Conservation (phyloP, 805 yeast species). For the Debaryomyces prosopidis region DNA sequence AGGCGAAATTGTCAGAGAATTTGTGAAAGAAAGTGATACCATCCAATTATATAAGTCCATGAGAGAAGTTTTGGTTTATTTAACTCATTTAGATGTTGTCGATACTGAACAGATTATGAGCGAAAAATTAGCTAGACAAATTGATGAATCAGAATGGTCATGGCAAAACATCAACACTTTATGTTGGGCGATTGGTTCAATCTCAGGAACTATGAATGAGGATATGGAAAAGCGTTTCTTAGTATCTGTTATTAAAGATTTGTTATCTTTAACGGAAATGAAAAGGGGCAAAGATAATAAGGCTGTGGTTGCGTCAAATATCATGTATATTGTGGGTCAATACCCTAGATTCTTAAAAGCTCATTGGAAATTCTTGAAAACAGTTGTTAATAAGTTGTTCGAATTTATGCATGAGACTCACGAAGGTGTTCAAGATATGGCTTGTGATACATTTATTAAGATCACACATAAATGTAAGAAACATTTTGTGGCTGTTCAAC, state of each 20-base stretch:
- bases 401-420: constrained; percentile 99
- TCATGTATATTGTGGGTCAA: constrained; percentile 99
- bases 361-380: constrained; percentile 95
- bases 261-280: constrained; percentile 89
- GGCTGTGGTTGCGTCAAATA: constrained; percentile 99
- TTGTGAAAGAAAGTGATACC: constrained; percentile 95
- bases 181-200: constrained; percentile 99
- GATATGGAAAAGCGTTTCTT: constrained; percentile 94
- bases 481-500: constrained; percentile 88
- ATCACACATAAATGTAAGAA: constrained; percentile 93
- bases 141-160: constrained; percentile 97
- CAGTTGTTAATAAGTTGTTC: constrained; percentile 91
- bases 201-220: constrained; percentile 98
- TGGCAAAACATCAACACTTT: constrained; percentile 97
- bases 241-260: constrained; percentile 89
- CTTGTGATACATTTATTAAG: constrained; percentile 97
- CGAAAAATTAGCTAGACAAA: constrained; percentile 85
- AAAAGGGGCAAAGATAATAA: constrained; percentile 97
- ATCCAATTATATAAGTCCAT: constrained; percentile 92
- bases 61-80: constrained; percentile 92
- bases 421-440: constrained; percentile 99
- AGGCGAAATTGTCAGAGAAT: constrained; percentile 97
- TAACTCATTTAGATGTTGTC: constrained; percentile 92
- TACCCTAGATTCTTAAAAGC: constrained; percentile 97
- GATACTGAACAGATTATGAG: constrained; percentile 95